These are phyloP conservation scores for Yarrowia sp. DNA, from an alignment of 805 yeast genomes.

Conservation along the genomic window DNA sequence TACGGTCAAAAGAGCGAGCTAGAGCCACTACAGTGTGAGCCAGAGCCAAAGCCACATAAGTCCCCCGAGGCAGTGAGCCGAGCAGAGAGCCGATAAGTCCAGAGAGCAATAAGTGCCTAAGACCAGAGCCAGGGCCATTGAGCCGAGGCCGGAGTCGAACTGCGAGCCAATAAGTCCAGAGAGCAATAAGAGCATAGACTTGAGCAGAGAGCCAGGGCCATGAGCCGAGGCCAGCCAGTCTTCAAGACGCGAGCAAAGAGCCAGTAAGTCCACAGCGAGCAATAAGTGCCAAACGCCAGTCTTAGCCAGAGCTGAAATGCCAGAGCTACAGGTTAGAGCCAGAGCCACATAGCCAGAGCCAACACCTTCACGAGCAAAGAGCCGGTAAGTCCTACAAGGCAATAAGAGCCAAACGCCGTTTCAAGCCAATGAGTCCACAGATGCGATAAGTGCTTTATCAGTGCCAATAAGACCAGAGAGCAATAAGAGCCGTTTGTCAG, in stretches of 20 bases:
- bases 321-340: background rate
- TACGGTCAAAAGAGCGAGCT: background rate
- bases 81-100: background rate
- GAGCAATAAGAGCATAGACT: background rate
- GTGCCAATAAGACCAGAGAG: background rate
- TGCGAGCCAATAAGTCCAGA: background rate
- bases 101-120: background rate
- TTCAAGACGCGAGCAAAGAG: background rate
- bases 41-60: conserved; percentile 1
- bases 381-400: background rate
- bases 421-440: conserved; percentile 1
- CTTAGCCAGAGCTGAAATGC: too few species aligned
- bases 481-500: background rate
- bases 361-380: background rate
- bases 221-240: too few species aligned
- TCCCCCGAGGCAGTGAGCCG: background rate
- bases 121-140: background rate
- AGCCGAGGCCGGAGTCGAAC: background rate
- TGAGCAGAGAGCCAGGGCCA: background rate
- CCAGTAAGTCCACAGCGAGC: background rate
- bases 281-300: background rate
- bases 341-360: background rate
- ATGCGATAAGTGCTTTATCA: background rate
- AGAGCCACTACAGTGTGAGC: background rate
- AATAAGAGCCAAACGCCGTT: background rate